Evolutionary conservation across 2,329 filamentous ascomycete genomes (phyloP).

Genomic region (Drechslerella dactyloides): DNA sequence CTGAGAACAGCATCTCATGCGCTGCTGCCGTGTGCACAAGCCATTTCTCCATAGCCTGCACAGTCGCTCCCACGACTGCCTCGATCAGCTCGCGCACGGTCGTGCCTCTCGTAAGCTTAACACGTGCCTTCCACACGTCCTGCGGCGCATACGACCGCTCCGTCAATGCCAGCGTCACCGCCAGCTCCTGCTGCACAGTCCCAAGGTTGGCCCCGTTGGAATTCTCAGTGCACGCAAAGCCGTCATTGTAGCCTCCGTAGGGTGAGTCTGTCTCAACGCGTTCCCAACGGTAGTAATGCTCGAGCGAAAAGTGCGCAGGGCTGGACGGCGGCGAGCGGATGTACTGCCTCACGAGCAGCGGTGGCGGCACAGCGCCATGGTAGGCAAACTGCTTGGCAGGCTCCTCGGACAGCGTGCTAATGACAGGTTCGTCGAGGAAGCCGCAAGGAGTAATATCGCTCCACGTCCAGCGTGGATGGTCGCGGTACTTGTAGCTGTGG

Average conservation of each 20-base stretch:
- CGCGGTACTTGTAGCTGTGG: not conserved
- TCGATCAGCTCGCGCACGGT: constrained; percentile 9
- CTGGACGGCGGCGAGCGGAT: no score
- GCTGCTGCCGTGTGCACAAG: not conserved
- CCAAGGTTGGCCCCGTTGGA: no score
- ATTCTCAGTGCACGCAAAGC: no score
- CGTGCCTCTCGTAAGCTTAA: not conserved
- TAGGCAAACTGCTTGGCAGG: not conserved
- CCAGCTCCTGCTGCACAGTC: not conserved
- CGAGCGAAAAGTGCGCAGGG: no score
- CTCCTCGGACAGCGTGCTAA: not conserved
- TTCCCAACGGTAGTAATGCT: no score
- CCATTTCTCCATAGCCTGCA: not conserved
- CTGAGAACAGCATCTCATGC: constrained; percentile 4
- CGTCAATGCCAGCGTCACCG: not conserved
- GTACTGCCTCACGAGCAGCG: not conserved
- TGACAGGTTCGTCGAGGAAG: constrained; percentile 10
- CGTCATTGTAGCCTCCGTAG: no score
- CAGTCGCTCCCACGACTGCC: not conserved
- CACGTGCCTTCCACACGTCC: not conserved
- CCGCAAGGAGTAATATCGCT: not conserved
- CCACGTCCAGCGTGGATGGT: not conserved
- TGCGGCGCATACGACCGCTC: not conserved
- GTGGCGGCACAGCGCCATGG: not conserved
- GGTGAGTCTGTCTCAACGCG: no score